Percentiles rank a stretch among this genome's conserved stretches.
These are phyloP conservation scores for Knoxia roxburghii DNA, from an alignment of 257 asterid species.

Conservation along the genomic window DNA sequence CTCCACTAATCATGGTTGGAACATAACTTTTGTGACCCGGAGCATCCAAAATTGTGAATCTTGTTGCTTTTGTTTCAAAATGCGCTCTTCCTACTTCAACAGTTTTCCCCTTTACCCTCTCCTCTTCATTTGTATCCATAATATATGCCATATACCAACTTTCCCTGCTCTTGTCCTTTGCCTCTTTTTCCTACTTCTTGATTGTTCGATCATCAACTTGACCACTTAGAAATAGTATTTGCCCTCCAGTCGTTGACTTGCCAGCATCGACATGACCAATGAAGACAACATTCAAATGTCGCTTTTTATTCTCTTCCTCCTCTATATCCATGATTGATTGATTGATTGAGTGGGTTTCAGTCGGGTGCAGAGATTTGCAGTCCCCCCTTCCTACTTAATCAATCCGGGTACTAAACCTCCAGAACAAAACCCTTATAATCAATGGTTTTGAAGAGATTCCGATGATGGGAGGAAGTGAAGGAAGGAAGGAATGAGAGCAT, in stretches of 20 bases:
- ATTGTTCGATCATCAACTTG: constrained; percentile 97
- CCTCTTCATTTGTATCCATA: constrained; percentile 99
- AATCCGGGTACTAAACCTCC: neutral
- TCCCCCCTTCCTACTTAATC: neutral
- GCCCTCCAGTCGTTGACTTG: constrained; percentile 95
- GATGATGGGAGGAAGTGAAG: neutral
- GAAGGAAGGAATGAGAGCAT: neutral
- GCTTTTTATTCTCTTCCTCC: constrained; percentile 43
- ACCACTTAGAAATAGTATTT: constrained; percentile 83
- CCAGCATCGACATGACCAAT: constrained; percentile 99
- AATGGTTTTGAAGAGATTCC: neutral
- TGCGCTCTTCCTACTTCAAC: constrained; percentile 99
- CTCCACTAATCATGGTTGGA: constrained; percentile 97
- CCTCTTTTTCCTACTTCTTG: constrained; percentile 96
- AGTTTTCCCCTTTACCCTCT: constrained; percentile 96
- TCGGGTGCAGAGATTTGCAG: neutral
- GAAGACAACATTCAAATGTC: constrained; percentile 94
- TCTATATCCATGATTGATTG: constrained; percentile 16
- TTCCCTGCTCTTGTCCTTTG: constrained; percentile 93
- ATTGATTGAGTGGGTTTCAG: neutral
- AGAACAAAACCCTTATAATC: neutral
- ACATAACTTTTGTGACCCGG: constrained; percentile 99
- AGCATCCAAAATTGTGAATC: constrained; percentile 97
- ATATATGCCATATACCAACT: constrained; percentile 99
- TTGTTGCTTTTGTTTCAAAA: constrained; percentile 87